Evolutionary conservation across 495 filamentous ascomycete genomes (phyloP), one percentile per base, ranked within the genome.

Genomic region (Trichoderma reesei): DNA sequence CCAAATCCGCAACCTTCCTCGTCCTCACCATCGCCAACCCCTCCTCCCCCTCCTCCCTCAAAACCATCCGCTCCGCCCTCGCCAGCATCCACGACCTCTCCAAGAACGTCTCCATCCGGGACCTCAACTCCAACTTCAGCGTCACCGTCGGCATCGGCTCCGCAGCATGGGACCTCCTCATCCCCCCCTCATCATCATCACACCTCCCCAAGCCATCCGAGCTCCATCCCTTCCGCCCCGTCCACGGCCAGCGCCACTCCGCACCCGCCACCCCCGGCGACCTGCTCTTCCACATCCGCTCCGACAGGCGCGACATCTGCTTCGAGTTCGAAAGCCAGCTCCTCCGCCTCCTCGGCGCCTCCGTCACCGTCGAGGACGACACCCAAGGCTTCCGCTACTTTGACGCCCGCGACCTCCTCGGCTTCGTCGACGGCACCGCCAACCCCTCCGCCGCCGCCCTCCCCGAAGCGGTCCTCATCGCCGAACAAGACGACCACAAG

Each of bases 351-450:
- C 75, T 85, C 5, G 81, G 81, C 5, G 75, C 77, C 64, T 61
- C 79, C 9, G 76, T 82, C 11, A 62, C 64, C 0, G 72, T 84
- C 0, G 74, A 79, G 4, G 83, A 85, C 61, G 80, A 79, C 62
- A 85, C 83, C 1, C 71, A 71, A 33, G 83, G 83, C 0, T 85
- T 85, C 69, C 81, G 83, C 16, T 84, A 85, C 68, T 85, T 85
- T 39, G 83, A 84, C 61, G 75, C 80, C 1, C 80, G 83, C 16
- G 83, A 85, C 67, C 78, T 85, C 0, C 76, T 85, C 1, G 83
- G 83, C 1, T 85, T 85, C 61, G 82, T 85, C 6, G 83, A 85
- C 42, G 82, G 83, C 2, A 85, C 82, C 0, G 83, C 83, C 3
- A 85, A 85, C 61, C 83, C 83, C 1, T 77, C 84, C 18, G 82